Evolutionary conservation across 2,329 filamentous ascomycete species (phyloP).

Genomic region (Hawksworthiomyces lignivorus): DNA sequence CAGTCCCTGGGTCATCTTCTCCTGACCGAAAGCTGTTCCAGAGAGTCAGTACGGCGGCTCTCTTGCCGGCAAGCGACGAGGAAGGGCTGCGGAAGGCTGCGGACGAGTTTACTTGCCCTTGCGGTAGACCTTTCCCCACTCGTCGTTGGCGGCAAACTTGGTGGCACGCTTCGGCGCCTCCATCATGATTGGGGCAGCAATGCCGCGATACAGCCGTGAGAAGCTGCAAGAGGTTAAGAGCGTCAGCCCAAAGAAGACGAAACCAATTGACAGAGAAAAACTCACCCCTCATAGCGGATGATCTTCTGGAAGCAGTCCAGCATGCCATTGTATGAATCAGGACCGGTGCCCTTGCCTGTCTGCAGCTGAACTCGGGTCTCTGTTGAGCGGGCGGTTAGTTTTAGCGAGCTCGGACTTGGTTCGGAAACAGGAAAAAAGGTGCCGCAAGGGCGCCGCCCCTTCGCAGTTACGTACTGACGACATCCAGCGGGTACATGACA

Average conservation of each 20-base stretch:
- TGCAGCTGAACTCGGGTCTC: constrained; percentile 58
- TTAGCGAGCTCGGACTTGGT: constrained; percentile 14
- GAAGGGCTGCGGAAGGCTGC: no score
- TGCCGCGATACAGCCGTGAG: constrained; percentile 90
- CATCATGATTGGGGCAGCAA: constrained; percentile 94
- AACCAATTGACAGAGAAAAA: neutral
- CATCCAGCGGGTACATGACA: constrained; percentile 96
- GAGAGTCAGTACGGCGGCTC: no score
- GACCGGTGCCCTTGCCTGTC: constrained; percentile 62
- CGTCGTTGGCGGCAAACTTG: constrained; percentile 98
- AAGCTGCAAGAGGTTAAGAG: constrained; percentile 43
- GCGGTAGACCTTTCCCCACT: constrained; percentile 94
- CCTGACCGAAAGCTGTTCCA: constrained; percentile 57
- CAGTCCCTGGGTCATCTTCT: constrained; percentile 85
- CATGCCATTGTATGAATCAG: constrained; percentile 93
- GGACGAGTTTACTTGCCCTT: constrained; percentile 40
- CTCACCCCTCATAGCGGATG: constrained; percentile 86
- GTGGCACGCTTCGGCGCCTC: constrained; percentile 60
- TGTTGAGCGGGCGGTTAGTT: constrained; percentile 12
- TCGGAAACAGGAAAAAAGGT: neutral
- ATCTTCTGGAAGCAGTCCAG: constrained; percentile 98
- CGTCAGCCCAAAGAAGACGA: neutral
- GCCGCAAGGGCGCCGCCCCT: neutral
- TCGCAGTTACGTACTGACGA: constrained; percentile 77
- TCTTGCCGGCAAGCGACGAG: no score